Evolutionary conservation across 2,329 filamentous ascomycete genomes (phyloP), one percentile per base, ranked within the genome.

Genomic region (Raffaelea deltoideospora): DNA sequence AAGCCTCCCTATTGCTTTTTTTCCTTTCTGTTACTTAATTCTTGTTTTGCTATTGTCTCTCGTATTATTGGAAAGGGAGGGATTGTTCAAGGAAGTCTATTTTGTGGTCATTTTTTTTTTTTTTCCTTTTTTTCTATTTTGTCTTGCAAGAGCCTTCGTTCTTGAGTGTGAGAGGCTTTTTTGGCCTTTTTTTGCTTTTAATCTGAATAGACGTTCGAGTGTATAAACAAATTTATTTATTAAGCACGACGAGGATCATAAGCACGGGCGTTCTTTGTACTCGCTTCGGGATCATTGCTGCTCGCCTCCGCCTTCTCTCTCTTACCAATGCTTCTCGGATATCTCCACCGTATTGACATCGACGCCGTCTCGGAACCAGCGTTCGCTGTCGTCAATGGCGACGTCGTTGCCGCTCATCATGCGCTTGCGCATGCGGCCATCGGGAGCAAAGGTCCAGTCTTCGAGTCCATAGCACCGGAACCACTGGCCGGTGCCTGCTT

Each of bases 391-490:
- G 1, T 42, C 47, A 36, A 83, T 77, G 50, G 65, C 67, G 27
- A 83, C 63, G 53, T 84, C 76, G 44, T 83, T 83, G 1, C 72
- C 79, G 49, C 77, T 82, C 79, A 84, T 84, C 62, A 78, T 72
- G 32, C 79, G 58, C 64, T 83, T 84, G 41, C 69, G 60, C 79
- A 84, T 85, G 34, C 72, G 58, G 0, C 79, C 79, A 46, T 81
- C 69, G 1, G 67, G 62, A 0, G 72, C 74, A 54, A 83, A 84
- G 0, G 78, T 84, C 79, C 79, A 84, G 50, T 85, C 78, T 50
- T 85, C 79, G 10, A 92, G 67, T 0, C 85, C 85, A 50, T 92
- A 92, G 31, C 79, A 86, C n/a, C 83, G 67, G 67, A 79, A 87
- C 84, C 84, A 93, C 53, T 83, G 75, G 27, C 79, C 77, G 2